Base-by-base conservation (phyloP, 2,329 filamentous ascomycete species). In the Neofusicoccum ribis region DNA sequence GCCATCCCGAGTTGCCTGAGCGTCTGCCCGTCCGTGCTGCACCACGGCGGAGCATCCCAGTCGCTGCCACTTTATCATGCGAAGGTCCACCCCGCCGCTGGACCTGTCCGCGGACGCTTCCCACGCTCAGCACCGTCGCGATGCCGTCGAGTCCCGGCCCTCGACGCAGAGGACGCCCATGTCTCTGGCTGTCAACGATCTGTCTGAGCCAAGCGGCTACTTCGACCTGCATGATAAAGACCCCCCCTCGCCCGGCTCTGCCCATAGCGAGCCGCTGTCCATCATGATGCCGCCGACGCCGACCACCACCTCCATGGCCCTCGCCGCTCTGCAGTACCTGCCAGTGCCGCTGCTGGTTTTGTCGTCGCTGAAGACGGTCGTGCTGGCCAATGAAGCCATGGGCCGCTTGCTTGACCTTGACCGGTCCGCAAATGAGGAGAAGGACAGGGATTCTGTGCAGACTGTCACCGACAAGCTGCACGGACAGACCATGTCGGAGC, bases 341-440 rank as follows among this genome's bases (percentile, higher is more conserved):
- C 91, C 91, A 0, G 86, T 91, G 52, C 91, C 91, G 0, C 75
- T 91, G 4, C 75, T 93, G 41, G 86, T 93, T 1, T 78, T 93
- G 41, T 89, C 88, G 59, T 86, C 83, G 41, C 72, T 85, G 36
- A 93, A 92, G 76, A 90, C 88, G 0, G 84, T 93, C 3, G 83
- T 91, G 1, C 76, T 93, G 46, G 90, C 89, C 37, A 93, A 93
- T 70, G 89, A 92, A 69, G 88, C 91, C 20, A 89, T 92, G 85
- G 89, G 87, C 1, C 83, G 86, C 63, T 78, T 93, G 70, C 78
- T 93, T 23, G 88, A 87, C 3, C 80, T 91, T 56, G 80, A 86
- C 31, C 36, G 31, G 15, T 47, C 74, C 20, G 73, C 75, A n/a
- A 73, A 76, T 34, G 70, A 78, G 3, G 77, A 76, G 31, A 76